Base-by-base conservation (phyloP, 164 flowering plant genomes). In the Vitis amurensis region DNA sequence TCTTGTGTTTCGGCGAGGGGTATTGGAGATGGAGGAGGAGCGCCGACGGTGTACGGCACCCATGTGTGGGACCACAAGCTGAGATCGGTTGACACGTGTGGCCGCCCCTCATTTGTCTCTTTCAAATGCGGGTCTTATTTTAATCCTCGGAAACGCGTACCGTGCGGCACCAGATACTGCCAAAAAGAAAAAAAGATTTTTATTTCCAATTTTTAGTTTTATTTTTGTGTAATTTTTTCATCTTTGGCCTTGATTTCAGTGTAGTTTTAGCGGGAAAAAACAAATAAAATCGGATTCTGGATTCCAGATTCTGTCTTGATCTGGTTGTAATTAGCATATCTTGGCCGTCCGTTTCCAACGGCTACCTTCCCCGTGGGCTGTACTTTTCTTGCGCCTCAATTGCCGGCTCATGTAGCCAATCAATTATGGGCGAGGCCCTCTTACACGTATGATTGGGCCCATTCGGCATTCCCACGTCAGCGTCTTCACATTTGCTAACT, bases 1-100 rank as follows among this genome's bases (percentile, higher is more conserved):
- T n/a, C 52, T 78, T 68, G 94, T 93, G 49, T 89, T 93, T 75
- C 78, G 90, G 64, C 82, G 83, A 55, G 81, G 83, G 67, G 57
- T 70, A 52, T 63, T 71, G 55, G 72, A 71, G 66, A 72, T 65
- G 15, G 84, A 73, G 63, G 81, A 74, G 77, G 73, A 64, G 15
- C 50, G 17, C 60, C 70, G 69, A 11, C 75, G 79, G 68, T 71
- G 69, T 53, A 67, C 79, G 65, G 82, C 83, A 11, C 58, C 82
- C 2, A 76, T 76, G 78, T 86, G 84, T 65, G 85, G 85, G 65
- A 76, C 83, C 72, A 78, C 88, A 15, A 74, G 81, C 55, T 77
- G 23, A 73, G 58, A 60, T 59, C 23, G 69, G 44, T 7, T 52
- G 60, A 19, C 52, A 57, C 63, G 19, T 37, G 19, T 51, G 3